phyloP scores from a whole-genome alignment of 192 early-diverging fungal genomes.

The Helicostylum pulchrum region DNA sequence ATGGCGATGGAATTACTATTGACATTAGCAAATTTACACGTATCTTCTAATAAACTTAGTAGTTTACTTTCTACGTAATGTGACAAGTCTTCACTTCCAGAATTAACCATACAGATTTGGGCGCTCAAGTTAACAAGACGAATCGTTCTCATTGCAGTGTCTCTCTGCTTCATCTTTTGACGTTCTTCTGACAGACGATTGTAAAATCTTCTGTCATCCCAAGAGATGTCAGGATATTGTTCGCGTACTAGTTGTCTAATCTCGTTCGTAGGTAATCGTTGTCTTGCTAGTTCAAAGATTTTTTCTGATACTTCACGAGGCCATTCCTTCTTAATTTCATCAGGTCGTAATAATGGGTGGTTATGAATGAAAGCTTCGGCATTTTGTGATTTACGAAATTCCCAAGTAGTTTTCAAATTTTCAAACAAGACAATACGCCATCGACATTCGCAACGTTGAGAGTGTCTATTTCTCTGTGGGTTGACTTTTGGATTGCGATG shows the following conservation, averaged over 20 bases:
- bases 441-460: conserved; percentile 56
- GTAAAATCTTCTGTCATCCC: conserved; percentile 59
- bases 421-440: conserved; percentile 58
- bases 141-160: conserved; percentile 45
- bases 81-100: conserved; percentile 34
- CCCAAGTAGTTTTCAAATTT: conserved; percentile 48
- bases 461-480: conserved; percentile 49
- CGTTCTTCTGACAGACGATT: conserved; percentile 57
- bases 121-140: conserved; percentile 44
- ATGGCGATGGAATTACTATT: background rate
- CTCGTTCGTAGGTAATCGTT: conserved; percentile 44
- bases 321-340: conserved; percentile 53
- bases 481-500: conserved; percentile 48
- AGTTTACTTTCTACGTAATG: conserved; percentile 20
- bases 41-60: conserved; percentile 6
- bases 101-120: conserved; percentile 38
- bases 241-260: conserved; percentile 40
- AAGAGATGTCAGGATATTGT: conserved; percentile 46
- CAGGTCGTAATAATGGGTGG: conserved; percentile 49
- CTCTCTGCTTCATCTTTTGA: conserved; percentile 49
- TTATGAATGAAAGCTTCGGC: conserved; percentile 53
- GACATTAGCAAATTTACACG: conserved; percentile 10
- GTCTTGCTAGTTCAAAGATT: conserved; percentile 49
- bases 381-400: conserved; percentile 57
- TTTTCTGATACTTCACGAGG: conserved; percentile 46